Evolutionary conservation across 1,284 basidiomycete species (phyloP), one percentile per base, ranked within the genome.

Genomic region (Ceratobasidium sp.): DNA sequence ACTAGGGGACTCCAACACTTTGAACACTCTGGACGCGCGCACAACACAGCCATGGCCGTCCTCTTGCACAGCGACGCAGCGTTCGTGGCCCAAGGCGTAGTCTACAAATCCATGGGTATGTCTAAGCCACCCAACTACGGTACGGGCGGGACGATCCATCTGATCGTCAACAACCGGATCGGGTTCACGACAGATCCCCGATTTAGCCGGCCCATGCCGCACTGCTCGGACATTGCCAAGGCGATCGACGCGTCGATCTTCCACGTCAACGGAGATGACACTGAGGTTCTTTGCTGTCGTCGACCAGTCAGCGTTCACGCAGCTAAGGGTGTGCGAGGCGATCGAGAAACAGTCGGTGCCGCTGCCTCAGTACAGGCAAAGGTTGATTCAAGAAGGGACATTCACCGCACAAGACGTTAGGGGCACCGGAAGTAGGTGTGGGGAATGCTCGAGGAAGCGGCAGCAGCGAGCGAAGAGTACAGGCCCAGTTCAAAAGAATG

Each of bases 381-480:
- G 94, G 87, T 88, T 99, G 73, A 90, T 96, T 83, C 93, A 93
- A 79, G 96, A 98, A 80, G 94, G 94, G 61, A 96, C 96, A 12
- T 99, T 99, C 85, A 96, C 96, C 62, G 92, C 96, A 85, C 93
- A 94, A 85, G 96, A 99, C 84, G 96, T 99, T 79, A 98, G 84
- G 96, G 99, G 84, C 98, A 99, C 89, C 95, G 96, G 89, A 95
- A 94, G 84, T 99, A 98, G 98, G 98, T 99, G 0, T 98, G 96
- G 97, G 93, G 96, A 62, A 96, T 97, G 94, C 90, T 99, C 78
- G 97, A 99, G 86, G 96, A 94, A 86, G 96, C 97, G 20, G 92
- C 93, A 40, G 92, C 91, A 62, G 96, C 91, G 54, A 90, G 94
- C 40, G 98, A 99, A 88, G 95, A 97, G 84, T 99, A 99, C 86